Evolutionary conservation across 2,329 filamentous ascomycete species (phyloP), one percentile per base, ranked within the genome.

Genomic region (Phoma sp.): DNA sequence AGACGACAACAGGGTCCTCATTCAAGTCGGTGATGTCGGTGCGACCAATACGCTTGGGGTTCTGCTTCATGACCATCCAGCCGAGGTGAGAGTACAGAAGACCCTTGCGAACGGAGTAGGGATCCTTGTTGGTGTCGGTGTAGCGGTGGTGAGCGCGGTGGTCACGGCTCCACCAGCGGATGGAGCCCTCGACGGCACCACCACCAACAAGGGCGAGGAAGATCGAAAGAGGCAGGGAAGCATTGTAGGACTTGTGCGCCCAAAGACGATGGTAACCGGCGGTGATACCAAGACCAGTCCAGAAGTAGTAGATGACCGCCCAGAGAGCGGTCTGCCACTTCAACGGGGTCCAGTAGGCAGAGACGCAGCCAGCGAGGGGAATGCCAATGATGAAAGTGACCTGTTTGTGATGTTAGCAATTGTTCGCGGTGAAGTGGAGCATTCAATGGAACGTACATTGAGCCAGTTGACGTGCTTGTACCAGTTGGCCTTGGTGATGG

Each of bases 401-500:
- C 79, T 96, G 93, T 62, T 18, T 91, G 13, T 1, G 1, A 2
- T 44, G 60, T 71, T 57, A 70, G 68, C 24, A 5, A 13, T 24
- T 25, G 33, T 5, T 29, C 24, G 18, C 2, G 2, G 3, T 7
- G 3, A 29, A 9, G 14, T 25, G 29, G 24, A 3, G 3, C 6
- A 2, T 8, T 8, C 5, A 8, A 10, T 5, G 4, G 29, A 39
- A 45, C 70, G 83, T 67, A 90, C 87, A 77, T 96, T 96, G 65
- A 96, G 83, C 91, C 93, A 96, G 83, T 96, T 92, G 81, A 96
- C 84, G 73, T 96, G 92, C 79, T 93, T 88, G 79, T 93, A 87
- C 90, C 90, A 95, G 81, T 96, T 96, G 63, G 82, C 78, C 78
- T 83, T 83, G 58, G 91, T 96, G 63, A 96, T 89, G 62, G 89